Base-by-base conservation (phyloP, 768 basidiomycete species). In the Auricularia cornea region DNA sequence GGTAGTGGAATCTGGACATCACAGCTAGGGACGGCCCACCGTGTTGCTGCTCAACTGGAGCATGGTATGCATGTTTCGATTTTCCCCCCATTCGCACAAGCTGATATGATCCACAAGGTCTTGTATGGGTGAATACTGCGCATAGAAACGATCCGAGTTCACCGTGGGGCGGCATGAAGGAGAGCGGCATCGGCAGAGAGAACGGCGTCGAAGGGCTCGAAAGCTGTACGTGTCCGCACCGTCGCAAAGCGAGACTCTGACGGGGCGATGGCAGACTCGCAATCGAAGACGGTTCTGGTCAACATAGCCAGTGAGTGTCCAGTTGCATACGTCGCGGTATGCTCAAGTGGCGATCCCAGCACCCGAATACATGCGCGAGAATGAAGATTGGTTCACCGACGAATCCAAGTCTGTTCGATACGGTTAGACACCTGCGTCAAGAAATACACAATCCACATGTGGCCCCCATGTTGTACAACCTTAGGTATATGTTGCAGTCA, bases 111-210 rank as follows among this genome's bases (percentile, higher is more conserved):
- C 51, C 28, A n/a, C 51, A 52, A 20, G 92, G 92, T 3, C 70
- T 94, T 32, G 88, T 90, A 54, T 94, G 92, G 92, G 83, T 93
- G 40, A 94, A 94, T 70, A 92, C 89, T 0, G 90, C 93, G 67
- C 92, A 94, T 70, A 82, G 92, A 56, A 94, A 94, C 68, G 91
- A 94, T 70, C 92, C 92, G 8, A 89, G 88, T 66, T 92, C 89
- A 33, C 91, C 92, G 44, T 94, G 92, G 92, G 90, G 70, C 41
- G 81, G 71, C 3, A n/a, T 35, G 44, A 60, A 62, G 72, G 87
- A 89, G 66, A 93, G 91, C 68, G 92, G 92, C 1, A 87, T 92
- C 60, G 92, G 92, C 4, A 75, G 92, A 63, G 92, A 94, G 71
- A 94, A 94, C 66, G 92, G 92, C 1, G 63, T 89, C 3, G 92